Percentiles rank a stretch among this genome's conserved stretches.
Conservation (phyloP, 176 grass and related monocot species). For the Tillandsia fasciculata region DNA sequence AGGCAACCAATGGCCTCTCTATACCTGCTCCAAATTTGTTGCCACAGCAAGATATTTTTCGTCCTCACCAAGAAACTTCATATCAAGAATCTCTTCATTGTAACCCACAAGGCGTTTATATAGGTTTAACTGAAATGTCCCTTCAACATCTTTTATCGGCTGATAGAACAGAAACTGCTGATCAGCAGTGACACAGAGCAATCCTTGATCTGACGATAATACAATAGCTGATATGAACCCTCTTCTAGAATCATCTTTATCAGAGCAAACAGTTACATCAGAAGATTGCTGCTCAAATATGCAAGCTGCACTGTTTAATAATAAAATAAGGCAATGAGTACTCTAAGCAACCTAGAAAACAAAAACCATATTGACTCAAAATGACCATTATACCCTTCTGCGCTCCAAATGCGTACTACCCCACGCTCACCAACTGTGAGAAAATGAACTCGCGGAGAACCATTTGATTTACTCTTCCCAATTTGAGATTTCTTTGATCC, state of each 20-base stretch:
- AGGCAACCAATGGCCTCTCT: not conserved
- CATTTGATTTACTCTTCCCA: constrained; percentile 23
- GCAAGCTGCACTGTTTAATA: constrained; percentile 47
- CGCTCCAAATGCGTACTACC: constrained; percentile 62
- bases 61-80: constrained; percentile 78
- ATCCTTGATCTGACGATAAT: constrained; percentile 50
- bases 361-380: constrained; percentile 2
- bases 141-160: constrained; percentile 38
- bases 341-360: constrained; percentile 5
- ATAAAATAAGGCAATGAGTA: constrained; percentile 20
- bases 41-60: constrained; percentile 87
- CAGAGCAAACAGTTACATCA: constrained; percentile 53
- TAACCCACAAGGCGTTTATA: constrained; percentile 77
- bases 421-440: constrained; percentile 91
- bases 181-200: constrained; percentile 81
- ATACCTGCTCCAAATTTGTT: constrained; percentile 92
- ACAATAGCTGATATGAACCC: constrained; percentile 73
- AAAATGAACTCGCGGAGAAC: constrained; percentile 37
- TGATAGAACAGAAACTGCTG: constrained; percentile 88
- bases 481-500: constrained; percentile 21
- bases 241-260: constrained; percentile 71
- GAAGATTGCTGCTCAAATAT: constrained; percentile 72
- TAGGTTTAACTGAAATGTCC: constrained; percentile 45
- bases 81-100: constrained; percentile 94
- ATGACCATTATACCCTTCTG: constrained; percentile 51